A percentile compares a stretch with the other conserved stretches of the same genome.
These are phyloP conservation scores for Thinopyrum elongatum DNA, from an alignment of 176 grass and related monocot species.

Conservation along the genomic window DNA sequence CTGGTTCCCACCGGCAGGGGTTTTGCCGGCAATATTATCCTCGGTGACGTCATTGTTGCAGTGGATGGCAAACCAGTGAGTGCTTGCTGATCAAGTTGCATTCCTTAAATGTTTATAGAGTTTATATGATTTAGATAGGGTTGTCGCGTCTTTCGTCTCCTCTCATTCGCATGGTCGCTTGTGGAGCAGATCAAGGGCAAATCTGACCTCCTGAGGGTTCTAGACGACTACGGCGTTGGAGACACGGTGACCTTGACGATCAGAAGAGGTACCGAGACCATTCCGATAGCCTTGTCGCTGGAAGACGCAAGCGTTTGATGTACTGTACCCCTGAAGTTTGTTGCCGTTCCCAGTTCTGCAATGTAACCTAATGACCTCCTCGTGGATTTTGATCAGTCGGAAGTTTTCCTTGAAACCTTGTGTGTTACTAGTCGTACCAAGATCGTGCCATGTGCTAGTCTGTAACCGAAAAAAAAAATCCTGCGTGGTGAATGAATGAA, in stretches of 20 bases:
- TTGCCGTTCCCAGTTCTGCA: background rate
- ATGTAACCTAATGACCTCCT: background rate
- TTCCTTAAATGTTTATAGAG: background rate
- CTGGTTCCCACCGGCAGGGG: slow-evolving; percentile 62
- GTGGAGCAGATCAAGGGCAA: slow-evolving; percentile 65
- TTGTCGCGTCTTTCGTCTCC: background rate
- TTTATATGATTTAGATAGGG: background rate
- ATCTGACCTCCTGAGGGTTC: slow-evolving; percentile 71
- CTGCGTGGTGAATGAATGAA: background rate
- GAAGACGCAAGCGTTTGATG: slow-evolving; percentile 67
- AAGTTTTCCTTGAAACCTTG: background rate
- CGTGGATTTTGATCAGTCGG: background rate
- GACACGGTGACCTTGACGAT: slow-evolving; percentile 62
- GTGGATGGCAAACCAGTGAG: slow-evolving; percentile 86
- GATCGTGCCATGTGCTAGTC: background rate
- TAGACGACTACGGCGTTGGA: slow-evolving; percentile 78
- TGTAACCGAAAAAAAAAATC: background rate
- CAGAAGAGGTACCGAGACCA: slow-evolving; percentile 50
- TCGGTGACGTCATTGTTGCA: slow-evolving; percentile 73
- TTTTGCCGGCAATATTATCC: slow-evolving; percentile 83
- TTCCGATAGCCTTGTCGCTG: slow-evolving; percentile 49
- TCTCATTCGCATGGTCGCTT: background rate
- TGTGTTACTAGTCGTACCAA: background rate
- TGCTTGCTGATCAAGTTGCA: background rate
- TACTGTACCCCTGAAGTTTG: background rate